phyloP scores from a whole-genome alignment of 192 early-diverging fungal species.

The Umbelopsis vinacea region DNA sequence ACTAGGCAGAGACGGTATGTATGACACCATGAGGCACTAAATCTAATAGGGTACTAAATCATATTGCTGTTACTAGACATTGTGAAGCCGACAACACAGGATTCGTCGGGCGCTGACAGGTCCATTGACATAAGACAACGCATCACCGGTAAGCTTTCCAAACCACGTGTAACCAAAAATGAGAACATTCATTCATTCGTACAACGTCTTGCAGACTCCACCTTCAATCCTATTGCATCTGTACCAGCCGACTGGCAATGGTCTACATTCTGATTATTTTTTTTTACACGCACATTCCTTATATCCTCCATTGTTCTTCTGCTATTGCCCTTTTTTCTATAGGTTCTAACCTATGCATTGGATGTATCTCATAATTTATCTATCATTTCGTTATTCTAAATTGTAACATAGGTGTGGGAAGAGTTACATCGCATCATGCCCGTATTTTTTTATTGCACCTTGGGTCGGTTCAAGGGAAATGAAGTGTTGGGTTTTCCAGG shows the following conservation, averaged over 20 bases:
- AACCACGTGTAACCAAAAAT: not conserved
- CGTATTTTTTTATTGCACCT: no score
- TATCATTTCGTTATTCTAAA: not conserved
- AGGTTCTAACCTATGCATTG: not conserved
- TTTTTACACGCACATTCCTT: not conserved
- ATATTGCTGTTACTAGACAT: not conserved
- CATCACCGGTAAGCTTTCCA: not conserved
- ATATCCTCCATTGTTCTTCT: slow-evolving; percentile 19
- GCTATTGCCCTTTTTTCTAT: slow-evolving; percentile 14
- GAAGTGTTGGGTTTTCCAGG: not conserved
- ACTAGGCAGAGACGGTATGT: slow-evolving; percentile 36
- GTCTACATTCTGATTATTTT: slow-evolving; percentile 33
- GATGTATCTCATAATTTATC: slow-evolving; percentile 19
- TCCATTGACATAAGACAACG: slow-evolving; percentile 16
- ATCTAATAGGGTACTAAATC: not conserved
- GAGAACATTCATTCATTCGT: not conserved
- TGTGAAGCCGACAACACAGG: not conserved
- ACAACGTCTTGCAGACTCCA: not conserved
- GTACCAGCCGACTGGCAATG: slow-evolving; percentile 40
- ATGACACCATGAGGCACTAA: not conserved
- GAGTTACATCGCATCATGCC: no score
- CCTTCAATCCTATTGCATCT: slow-evolving; percentile 25
- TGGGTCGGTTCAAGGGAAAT: not conserved
- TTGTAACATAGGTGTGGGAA: no score
- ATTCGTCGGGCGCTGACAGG: not conserved